Base-by-base conservation (phyloP, 345 rosid genomes). In the Eucalyptus paniculata region DNA sequence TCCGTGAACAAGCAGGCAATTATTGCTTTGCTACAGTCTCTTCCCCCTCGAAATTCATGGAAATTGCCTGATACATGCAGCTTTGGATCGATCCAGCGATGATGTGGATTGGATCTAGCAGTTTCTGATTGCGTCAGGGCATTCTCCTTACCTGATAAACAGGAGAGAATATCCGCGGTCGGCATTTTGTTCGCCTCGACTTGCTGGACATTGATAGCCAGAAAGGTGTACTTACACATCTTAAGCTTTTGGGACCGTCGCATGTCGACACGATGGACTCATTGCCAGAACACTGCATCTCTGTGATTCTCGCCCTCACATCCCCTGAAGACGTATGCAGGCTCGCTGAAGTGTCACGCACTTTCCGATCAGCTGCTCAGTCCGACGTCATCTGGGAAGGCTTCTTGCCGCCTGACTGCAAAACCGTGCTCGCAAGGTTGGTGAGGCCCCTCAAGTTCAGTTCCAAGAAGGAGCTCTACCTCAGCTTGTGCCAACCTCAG, bases 281-380 rank as follows among this genome's bases (percentile, higher is more conserved):
- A 88, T 90, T 97, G 88, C 98, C 98, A 17, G 95, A 94, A 92
- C 95, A 90, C 62, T 95, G 96, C 77, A 87, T 97, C 50, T 93
- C 97, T 6, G 88, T 88, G 11, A 93, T 97, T 50, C 89, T 96
- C 14, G 93, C 96, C 34, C 92, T 94, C 50, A 94, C 99, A 5
- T 90, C 98, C 50, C 99, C 99, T 1, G 56, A 83, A 3, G 97
- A 96, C 88, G 93, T 92, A 6, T 91, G 92, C 91, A 91, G 92
- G 17, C 94, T 94, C 8, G 92, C 97, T 1, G 32, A 67, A 51
- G 94, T 94, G 6, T 96, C 97, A 9, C 77, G 94, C 5, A 80
- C 88, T 47, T 95, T 96, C 87, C 91, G 90, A 86, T 93, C 96
- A 30, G 98, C 97, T 24, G 92, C 96, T 37, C 95, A 94, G 3